These are phyloP conservation scores for Hypoxylon cercidicola DNA, from an alignment of 495 filamentous ascomycete genomes.

Conservation along the genomic window DNA sequence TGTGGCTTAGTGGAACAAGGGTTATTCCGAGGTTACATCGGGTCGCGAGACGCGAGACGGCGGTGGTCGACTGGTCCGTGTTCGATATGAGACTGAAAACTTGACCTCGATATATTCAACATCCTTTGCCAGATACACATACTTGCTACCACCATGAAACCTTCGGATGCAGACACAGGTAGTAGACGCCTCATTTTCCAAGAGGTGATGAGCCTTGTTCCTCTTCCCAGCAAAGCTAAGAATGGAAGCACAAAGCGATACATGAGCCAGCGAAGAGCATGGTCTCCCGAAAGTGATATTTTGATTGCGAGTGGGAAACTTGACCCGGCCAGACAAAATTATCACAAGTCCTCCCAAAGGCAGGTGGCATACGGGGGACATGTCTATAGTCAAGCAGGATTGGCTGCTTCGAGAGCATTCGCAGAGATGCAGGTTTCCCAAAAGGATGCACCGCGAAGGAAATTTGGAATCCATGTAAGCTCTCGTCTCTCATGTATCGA, in stretches of 20 bases:
- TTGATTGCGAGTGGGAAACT: slow-evolving; percentile 2
- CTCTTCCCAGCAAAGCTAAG: slow-evolving; percentile 41
- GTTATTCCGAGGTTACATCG: not conserved
- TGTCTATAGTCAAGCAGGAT: slow-evolving; percentile 72
- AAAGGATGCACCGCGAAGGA: slow-evolving; percentile 26
- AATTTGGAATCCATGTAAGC: slow-evolving; percentile 69
- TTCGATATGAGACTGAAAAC: no score
- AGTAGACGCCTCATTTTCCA: slow-evolving; percentile 49
- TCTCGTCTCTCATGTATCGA: not conserved
- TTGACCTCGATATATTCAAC: no score
- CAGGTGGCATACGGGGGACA: slow-evolving; percentile 68
- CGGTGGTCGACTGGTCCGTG: no score
- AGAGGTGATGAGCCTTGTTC: slow-evolving; percentile 49
- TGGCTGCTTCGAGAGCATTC: slow-evolving; percentile 66
- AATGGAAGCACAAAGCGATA: slow-evolving; percentile 43
- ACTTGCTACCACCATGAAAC: not conserved
- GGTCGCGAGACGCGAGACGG: no score
- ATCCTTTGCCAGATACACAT: not conserved
- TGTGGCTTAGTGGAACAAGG: no score
- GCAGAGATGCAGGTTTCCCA: slow-evolving; percentile 50
- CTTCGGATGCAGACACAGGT: not conserved
- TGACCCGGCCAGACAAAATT: slow-evolving; percentile 1
- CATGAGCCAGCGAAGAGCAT: slow-evolving; percentile 51
- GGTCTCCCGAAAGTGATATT: slow-evolving; percentile 46
- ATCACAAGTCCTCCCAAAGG: not conserved